Evolutionary conservation across 2,329 filamentous ascomycete genomes (phyloP).

Genomic region (Decorospora gaudefroyi): DNA sequence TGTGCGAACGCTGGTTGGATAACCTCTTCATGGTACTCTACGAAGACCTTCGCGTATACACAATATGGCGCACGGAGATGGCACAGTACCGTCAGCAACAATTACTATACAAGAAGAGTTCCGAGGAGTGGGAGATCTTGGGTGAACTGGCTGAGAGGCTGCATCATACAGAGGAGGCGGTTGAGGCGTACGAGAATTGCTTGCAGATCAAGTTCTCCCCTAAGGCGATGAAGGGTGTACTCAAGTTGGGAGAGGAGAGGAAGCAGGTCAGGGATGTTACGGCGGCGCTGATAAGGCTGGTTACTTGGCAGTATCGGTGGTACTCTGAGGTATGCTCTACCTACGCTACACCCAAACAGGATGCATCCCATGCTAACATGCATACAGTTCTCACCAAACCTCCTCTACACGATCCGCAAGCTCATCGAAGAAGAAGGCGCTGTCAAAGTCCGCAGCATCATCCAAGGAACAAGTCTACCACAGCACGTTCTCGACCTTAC

Average conservation of each 20-base stretch:
- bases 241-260: slow-evolving; percentile 75
- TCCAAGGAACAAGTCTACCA: slow-evolving; percentile 91
- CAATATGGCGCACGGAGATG: slow-evolving; percentile 98
- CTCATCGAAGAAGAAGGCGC: slow-evolving; percentile 97
- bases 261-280: slow-evolving; percentile 82
- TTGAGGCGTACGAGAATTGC: slow-evolving; percentile 91
- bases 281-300: slow-evolving; percentile 82
- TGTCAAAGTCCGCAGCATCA: slow-evolving; percentile 95
- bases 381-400: slow-evolving; percentile 79
- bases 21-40: slow-evolving; percentile 99
- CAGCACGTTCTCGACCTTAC: slow-evolving; percentile 93
- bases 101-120: slow-evolving; percentile 93
- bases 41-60: slow-evolving; percentile 96
- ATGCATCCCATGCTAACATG: slow-evolving; percentile 4
- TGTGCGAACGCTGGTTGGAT: slow-evolving; percentile 97
- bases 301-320: slow-evolving; percentile 99
- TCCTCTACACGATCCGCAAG: slow-evolving; percentile 84
- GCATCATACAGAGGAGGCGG: slow-evolving; percentile 87
- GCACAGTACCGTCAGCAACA: slow-evolving; percentile 92
- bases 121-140: slow-evolving; percentile 97
- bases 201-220: slow-evolving; percentile 87
- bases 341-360: neutral
- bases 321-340: slow-evolving; percentile 75
- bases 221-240: slow-evolving; percentile 83
- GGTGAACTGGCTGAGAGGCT: slow-evolving; percentile 89